Percentiles rank a stretch among this genome's conserved stretches.
Evolutionary conservation across 176 grass and related monocot species (phyloP).

Genomic region (sorghum (Sorghum bicolor)): Sorghum_bicolor_NCBIv3 NC_012871.2:1122501-1123000

Average conservation of each 20-base stretch:
- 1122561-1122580: not conserved
- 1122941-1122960: not conserved
- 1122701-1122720: not conserved
- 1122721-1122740: not conserved
- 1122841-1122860: not conserved
- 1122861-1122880: not conserved
- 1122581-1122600: too few relatives aligned
- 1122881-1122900: not conserved
- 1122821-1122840: conserved; percentile 12
- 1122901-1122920: not conserved
- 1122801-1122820: not conserved
- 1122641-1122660: conserved; percentile 12
- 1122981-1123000: not conserved
- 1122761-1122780: not conserved
- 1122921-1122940: not conserved
- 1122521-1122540: conserved; percentile 16
- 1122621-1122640: not conserved
- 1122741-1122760: not conserved
- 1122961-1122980: not conserved
- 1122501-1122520: conserved; percentile 1
- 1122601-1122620: not conserved
- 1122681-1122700: not conserved
- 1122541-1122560: not conserved
- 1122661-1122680: not conserved
- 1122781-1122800: not conserved